Evolutionary conservation across 495 filamentous ascomycete species (phyloP).

Genomic region (Podospora pseudopauciseta): DNA sequence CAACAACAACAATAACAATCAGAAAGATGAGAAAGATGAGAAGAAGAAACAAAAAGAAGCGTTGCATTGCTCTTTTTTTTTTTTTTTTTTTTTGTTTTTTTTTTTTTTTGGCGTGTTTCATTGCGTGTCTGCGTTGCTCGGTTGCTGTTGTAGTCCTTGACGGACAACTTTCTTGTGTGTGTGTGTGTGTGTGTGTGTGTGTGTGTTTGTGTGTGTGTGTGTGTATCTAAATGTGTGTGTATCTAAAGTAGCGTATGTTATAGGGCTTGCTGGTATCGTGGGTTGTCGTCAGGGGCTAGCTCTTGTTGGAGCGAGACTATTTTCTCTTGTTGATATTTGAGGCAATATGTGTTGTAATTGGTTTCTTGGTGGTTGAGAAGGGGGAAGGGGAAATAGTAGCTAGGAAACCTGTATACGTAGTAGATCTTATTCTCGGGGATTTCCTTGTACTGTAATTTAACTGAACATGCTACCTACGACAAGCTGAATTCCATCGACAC

Average conservation of each 20-base stretch:
- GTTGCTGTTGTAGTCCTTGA: not conserved
- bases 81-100: not conserved
- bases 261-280: not conserved
- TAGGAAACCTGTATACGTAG: too few relatives aligned
- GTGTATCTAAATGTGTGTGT: not conserved
- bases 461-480: too few relatives aligned
- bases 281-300: not conserved
- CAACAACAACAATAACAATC: not conserved
- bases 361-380: too few relatives aligned
- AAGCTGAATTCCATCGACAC: too few relatives aligned
- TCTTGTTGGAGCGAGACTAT: too few relatives aligned
- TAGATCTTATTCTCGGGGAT: too few relatives aligned
- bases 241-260: not conserved
- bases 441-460: too few relatives aligned
- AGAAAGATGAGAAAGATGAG: not conserved
- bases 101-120: not conserved
- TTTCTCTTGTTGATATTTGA: too few relatives aligned
- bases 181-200: not conserved
- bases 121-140: not conserved
- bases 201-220: not conserved
- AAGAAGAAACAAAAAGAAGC: constrained; percentile 1
- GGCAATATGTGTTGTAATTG: too few relatives aligned
- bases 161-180: not conserved
- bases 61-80: not conserved
- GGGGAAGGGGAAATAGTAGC: too few relatives aligned